phyloP scores from a whole-genome alignment of 1,139 yeast species.

The Debaryomyces coudertii region DNA sequence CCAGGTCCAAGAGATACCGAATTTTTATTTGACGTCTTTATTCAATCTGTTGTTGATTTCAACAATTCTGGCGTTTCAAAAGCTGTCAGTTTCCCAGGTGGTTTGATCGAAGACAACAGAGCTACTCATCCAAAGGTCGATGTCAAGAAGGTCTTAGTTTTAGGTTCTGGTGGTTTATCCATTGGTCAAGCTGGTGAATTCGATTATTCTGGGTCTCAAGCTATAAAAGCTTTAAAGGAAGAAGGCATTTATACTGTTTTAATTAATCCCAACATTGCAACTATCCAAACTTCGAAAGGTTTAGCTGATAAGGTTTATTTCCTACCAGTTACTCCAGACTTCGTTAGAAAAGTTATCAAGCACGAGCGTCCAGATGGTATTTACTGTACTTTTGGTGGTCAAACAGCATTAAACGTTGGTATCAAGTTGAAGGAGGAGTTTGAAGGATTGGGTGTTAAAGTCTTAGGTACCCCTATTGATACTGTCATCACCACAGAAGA shows the following conservation, averaged over 20 bases:
- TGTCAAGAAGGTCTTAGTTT: slow-evolving; percentile 90
- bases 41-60: slow-evolving; percentile 72
- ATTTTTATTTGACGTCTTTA: slow-evolving; percentile 92
- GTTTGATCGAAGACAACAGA: slow-evolving; percentile 68
- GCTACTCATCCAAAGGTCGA: slow-evolving; percentile 74
- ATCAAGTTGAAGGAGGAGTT: slow-evolving; percentile 94
- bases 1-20: slow-evolving; percentile 99
- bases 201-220: slow-evolving; percentile 97
- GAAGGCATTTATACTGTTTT: slow-evolving; percentile 95
- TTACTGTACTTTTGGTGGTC: slow-evolving; percentile 97
- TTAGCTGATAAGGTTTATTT: slow-evolving; percentile 97
- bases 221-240: slow-evolving; percentile 92
- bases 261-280: slow-evolving; percentile 97
- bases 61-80: slow-evolving; percentile 58
- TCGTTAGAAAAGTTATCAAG: slow-evolving; percentile 91
- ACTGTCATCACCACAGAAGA: slow-evolving; percentile 97
- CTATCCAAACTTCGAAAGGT: slow-evolving; percentile 97
- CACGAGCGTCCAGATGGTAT: slow-evolving; percentile 97
- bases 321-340: slow-evolving; percentile 94
- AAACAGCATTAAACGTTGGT: slow-evolving; percentile 96
- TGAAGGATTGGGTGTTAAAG: slow-evolving; percentile 87
- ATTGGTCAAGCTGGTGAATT: slow-evolving; percentile 99
- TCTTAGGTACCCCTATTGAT: slow-evolving; percentile 94
- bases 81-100: slow-evolving; percentile 92
- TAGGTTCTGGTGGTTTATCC: slow-evolving; percentile 98